Percentiles rank a stretch among this genome's conserved stretches.
Evolutionary conservation across 345 rosid genomes (phyloP).

Genomic region (Rhodomyrtus tomentosa): DNA sequence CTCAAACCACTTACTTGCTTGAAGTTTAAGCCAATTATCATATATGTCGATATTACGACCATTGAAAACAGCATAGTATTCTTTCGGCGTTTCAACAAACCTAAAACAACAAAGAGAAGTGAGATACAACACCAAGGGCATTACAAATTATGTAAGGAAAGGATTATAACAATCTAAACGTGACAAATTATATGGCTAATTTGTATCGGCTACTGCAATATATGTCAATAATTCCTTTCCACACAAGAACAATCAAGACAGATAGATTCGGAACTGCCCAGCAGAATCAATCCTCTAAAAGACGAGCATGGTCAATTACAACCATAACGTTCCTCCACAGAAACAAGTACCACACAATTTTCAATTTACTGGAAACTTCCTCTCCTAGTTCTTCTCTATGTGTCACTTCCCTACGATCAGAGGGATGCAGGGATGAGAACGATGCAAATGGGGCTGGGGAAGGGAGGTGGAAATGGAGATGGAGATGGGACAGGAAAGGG

Average conservation of each 20-base stretch:
- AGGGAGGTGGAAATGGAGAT: background rate
- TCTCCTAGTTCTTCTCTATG: background rate
- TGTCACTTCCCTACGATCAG: background rate
- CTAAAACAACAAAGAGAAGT: too few species aligned
- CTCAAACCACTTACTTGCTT: too few species aligned
- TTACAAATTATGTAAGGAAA: too few species aligned
- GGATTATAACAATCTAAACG: too few species aligned
- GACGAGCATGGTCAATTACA: background rate
- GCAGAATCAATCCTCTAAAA: background rate
- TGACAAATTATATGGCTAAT: too few species aligned
- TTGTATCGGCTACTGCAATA: too few species aligned
- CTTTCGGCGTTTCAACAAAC: too few species aligned
- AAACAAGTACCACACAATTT: background rate
- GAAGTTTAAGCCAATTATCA: too few species aligned
- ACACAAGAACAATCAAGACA: background rate
- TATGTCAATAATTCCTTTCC: too few species aligned
- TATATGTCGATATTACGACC: too few species aligned
- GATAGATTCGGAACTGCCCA: background rate
- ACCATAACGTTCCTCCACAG: background rate
- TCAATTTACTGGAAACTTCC: background rate
- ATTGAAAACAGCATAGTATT: too few species aligned
- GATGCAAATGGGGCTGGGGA: background rate
- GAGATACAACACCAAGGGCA: too few species aligned
- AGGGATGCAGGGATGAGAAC: background rate
- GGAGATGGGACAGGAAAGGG: background rate